Percentiles rank a stretch among this genome's conserved stretches.
phyloP scores from a whole-genome alignment of 805 yeast species.

The Lipomyces chichibuensis region DNA sequence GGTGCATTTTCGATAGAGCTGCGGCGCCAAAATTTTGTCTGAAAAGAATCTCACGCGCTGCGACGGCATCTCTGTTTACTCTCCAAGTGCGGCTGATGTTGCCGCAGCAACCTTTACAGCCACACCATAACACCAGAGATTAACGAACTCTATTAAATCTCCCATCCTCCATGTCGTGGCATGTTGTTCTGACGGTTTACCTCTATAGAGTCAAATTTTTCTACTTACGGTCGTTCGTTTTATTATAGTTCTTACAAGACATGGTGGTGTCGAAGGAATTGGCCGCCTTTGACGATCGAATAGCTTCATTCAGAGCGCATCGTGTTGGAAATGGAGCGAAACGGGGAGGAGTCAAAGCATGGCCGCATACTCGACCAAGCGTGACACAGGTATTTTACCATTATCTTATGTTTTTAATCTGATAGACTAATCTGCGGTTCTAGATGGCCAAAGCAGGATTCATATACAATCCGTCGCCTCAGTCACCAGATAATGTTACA shows the following conservation, averaged over 20 bases:
- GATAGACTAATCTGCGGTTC: neutral
- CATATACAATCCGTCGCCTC: constrained; percentile 57
- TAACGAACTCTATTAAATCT: neutral
- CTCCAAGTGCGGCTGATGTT: neutral
- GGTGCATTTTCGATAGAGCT: neutral
- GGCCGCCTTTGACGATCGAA: constrained; percentile 33
- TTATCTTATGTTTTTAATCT: neutral
- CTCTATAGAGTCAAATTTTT: neutral
- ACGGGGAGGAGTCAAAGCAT: constrained; percentile 22
- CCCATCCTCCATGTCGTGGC: neutral
- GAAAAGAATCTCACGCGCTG: too few species aligned
- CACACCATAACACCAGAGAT: neutral
- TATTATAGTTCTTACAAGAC: neutral
- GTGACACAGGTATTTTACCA: constrained; percentile 27
- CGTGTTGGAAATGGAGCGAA: constrained; percentile 12
- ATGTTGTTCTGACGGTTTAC: neutral
- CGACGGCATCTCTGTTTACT: too few species aligned
- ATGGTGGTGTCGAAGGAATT: constrained; percentile 19
- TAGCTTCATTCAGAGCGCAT: constrained; percentile 31
- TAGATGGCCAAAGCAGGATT: constrained; percentile 62
- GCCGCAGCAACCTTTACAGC: neutral
- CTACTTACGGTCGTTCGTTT: neutral
- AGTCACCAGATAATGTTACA: constrained; percentile 54
- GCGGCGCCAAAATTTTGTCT: too few species aligned
- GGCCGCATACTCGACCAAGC: constrained; percentile 34